A percentile compares a stretch with the other conserved stretches of the same genome.
phyloP scores from a whole-genome alignment of 1,284 basidiomycete genomes.

The Tilletia indica region DNA sequence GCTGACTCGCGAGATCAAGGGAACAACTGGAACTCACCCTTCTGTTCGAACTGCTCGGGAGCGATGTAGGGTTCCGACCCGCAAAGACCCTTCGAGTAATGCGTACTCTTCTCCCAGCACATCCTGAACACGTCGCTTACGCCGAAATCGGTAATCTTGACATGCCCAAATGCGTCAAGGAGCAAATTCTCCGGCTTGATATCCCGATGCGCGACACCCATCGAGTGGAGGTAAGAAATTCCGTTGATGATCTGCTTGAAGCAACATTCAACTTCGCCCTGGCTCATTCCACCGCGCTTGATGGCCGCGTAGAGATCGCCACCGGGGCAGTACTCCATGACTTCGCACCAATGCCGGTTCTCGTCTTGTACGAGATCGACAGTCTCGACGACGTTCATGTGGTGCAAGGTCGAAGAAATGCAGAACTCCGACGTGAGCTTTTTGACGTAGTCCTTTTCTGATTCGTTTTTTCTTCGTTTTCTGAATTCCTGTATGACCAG shows the following conservation, averaged over 20 bases:
- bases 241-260: slow-evolving; percentile 95
- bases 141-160: slow-evolving; percentile 99
- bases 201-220: slow-evolving; percentile 95
- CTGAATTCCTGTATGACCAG: slow-evolving; percentile 77
- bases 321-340: slow-evolving; percentile 95
- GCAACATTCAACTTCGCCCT: slow-evolving; percentile 90
- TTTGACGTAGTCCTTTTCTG: slow-evolving; percentile 99
- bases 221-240: slow-evolving; percentile 84
- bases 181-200: slow-evolving; percentile 98
- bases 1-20: not conserved
- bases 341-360: slow-evolving; percentile 93
- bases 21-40: slow-evolving; percentile 70
- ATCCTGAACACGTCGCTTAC: slow-evolving; percentile 96
- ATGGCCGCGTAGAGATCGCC: slow-evolving; percentile 96
- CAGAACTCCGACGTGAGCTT: slow-evolving; percentile 99
- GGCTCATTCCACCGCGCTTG: slow-evolving; percentile 93
- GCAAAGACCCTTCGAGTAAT: slow-evolving; percentile 93
- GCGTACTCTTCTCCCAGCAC: slow-evolving; percentile 95
- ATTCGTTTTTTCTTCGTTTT: slow-evolving; percentile 94
- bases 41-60: slow-evolving; percentile 91
- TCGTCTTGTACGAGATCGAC: slow-evolving; percentile 98
- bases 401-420: slow-evolving; percentile 94
- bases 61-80: slow-evolving; percentile 98
- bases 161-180: slow-evolving; percentile 84
- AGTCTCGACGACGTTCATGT: slow-evolving; percentile 94